phyloP scores from a whole-genome alignment of 805 yeast genomes.

The Candida parachauliodes region DNA sequence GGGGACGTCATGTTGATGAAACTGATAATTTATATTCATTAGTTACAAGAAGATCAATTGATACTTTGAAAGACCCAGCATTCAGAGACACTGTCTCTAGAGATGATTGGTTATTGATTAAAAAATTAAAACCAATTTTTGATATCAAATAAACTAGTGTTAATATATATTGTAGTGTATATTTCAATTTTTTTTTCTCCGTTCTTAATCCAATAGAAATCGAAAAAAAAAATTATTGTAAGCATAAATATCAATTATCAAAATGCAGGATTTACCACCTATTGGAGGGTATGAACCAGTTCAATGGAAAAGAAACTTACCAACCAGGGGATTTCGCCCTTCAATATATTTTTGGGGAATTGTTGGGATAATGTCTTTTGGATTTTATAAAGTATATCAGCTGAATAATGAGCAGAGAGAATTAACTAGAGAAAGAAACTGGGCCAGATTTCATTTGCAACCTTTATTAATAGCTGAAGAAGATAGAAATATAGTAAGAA shows the following conservation, averaged over 20 bases:
- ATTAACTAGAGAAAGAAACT: slow-evolving; percentile 66
- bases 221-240: slow-evolving; percentile 2
- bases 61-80: slow-evolving; percentile 97
- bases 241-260: neutral
- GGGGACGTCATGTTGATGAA: slow-evolving; percentile 99
- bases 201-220: slow-evolving; percentile 3
- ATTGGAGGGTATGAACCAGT: slow-evolving; percentile 80
- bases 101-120: slow-evolving; percentile 92
- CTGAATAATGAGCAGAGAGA: slow-evolving; percentile 78
- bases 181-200: too few species aligned
- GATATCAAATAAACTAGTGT: slow-evolving; percentile 78
- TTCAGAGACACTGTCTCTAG: slow-evolving; percentile 92
- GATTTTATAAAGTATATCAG: slow-evolving; percentile 61
- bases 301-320: slow-evolving; percentile 86
- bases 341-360: slow-evolving; percentile 64
- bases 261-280: slow-evolving; percentile 82
- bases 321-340: slow-evolving; percentile 82
- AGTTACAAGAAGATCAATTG: slow-evolving; percentile 85
- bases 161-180: too few species aligned
- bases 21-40: slow-evolving; percentile 86
- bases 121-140: slow-evolving; percentile 81
- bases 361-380: slow-evolving; percentile 62
- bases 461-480: slow-evolving; percentile 80
- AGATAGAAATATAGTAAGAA: slow-evolving; percentile 73
- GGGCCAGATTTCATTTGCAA: slow-evolving; percentile 70